Evolutionary conservation across 495 filamentous ascomycete genomes (phyloP).

Genomic region (Penicillium subrubescens): DNA sequence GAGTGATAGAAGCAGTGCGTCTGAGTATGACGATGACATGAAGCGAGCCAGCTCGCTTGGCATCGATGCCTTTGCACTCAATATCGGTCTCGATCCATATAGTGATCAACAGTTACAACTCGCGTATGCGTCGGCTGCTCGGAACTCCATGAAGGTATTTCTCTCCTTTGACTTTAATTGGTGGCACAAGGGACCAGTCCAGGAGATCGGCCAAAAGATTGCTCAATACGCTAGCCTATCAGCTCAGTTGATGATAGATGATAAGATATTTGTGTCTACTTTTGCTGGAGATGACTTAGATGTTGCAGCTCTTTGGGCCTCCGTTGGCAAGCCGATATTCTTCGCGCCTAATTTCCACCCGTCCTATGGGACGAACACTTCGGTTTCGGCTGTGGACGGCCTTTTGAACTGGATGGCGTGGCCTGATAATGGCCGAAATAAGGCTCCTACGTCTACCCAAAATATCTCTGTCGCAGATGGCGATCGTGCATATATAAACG

Average conservation of each 20-base stretch:
- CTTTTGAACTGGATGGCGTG: constrained; percentile 63
- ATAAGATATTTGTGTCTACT: constrained; percentile 58
- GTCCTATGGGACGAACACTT: constrained; percentile 33
- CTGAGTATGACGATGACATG: constrained; percentile 61
- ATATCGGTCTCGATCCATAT: constrained; percentile 55
- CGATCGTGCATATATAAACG: constrained; percentile 50
- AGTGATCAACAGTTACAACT: constrained; percentile 55
- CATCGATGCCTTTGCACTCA: constrained; percentile 64
- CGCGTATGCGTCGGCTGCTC: constrained; percentile 59
- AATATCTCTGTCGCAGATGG: constrained; percentile 51
- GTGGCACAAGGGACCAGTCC: constrained; percentile 47
- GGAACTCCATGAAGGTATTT: constrained; percentile 61
- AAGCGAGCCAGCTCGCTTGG: constrained; percentile 52
- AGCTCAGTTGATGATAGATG: constrained; percentile 57
- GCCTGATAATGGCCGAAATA: constrained; percentile 57
- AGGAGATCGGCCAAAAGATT: constrained; percentile 49
- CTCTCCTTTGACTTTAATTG: constrained; percentile 64
- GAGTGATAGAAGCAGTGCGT: constrained; percentile 47
- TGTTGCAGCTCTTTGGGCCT: constrained; percentile 42
- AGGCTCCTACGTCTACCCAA: constrained; percentile 47
- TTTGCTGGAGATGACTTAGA: constrained; percentile 57
- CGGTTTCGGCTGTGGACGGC: constrained; percentile 43
- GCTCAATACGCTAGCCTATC: constrained; percentile 48
- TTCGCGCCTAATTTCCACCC: constrained; percentile 60
- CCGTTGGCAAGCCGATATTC: constrained; percentile 51